phyloP scores from a whole-genome alignment of 2,329 filamentous ascomycete genomes.

The Dothiorella sarmentorum region DNA sequence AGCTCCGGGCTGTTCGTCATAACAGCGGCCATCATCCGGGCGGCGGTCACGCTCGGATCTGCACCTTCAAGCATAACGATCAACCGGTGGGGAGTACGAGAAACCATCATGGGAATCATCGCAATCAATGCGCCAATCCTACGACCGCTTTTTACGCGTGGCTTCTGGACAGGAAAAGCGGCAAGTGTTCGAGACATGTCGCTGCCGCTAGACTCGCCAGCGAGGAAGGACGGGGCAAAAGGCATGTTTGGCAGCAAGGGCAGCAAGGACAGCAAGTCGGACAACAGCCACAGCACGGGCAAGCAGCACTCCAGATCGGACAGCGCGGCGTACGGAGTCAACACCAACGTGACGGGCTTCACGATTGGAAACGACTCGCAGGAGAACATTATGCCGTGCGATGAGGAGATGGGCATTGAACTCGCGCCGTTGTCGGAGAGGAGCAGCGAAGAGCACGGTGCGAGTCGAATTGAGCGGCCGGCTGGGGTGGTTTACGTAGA shows the following conservation, averaged over 20 bases:
- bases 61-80: constrained; percentile 32
- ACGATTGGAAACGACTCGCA: neutral
- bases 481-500: neutral
- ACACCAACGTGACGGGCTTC: constrained; percentile 1
- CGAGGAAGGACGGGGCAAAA: neutral
- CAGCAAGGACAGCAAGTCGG: neutral
- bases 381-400: neutral
- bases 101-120: constrained; percentile 37
- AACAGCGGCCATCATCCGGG: constrained; percentile 34
- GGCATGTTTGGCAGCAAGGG: neutral
- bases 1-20: constrained; percentile 38
- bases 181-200: neutral
- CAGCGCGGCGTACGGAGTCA: neutral
- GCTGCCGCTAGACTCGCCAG: neutral
- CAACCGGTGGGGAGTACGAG: constrained; percentile 38
- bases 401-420: neutral
- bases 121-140: constrained; percentile 38
- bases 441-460: neutral
- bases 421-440: neutral
- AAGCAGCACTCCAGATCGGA: neutral
- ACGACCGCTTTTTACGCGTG: constrained; percentile 27
- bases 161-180: constrained; percentile 28
- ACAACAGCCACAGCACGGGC: neutral
- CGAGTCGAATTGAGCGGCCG: neutral
- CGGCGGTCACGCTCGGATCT: constrained; percentile 29